These are phyloP conservation scores for Penicillium paneum DNA, from an alignment of 2,329 filamentous ascomycete species.

Conservation along the genomic window DNA sequence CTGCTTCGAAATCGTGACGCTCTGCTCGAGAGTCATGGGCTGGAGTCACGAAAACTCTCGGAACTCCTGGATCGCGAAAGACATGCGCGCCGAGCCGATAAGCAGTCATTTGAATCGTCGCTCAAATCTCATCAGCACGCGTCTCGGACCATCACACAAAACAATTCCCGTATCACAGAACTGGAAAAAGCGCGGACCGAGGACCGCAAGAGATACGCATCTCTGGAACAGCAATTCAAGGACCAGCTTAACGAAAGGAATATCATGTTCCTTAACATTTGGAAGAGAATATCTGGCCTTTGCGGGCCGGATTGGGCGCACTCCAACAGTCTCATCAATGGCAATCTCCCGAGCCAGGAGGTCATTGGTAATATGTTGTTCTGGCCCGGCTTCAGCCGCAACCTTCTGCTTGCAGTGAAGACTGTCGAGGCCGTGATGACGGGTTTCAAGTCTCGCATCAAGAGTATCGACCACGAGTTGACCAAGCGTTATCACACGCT, in stretches of 20 bases:
- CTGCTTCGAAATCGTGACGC: constrained; percentile 85
- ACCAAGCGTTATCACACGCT: constrained; percentile 85
- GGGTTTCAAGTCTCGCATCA: constrained; percentile 75
- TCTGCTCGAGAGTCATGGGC: constrained; percentile 79
- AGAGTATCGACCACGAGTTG: constrained; percentile 82
- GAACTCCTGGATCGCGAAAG: constrained; percentile 92
- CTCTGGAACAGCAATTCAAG: constrained; percentile 74
- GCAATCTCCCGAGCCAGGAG: constrained; percentile 79
- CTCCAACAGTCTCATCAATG: constrained; percentile 82
- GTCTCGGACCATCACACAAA: constrained; percentile 77
- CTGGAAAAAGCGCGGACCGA: constrained; percentile 75
- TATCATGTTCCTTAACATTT: constrained; percentile 78
- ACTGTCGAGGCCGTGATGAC: constrained; percentile 77
- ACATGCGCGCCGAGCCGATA: constrained; percentile 77
- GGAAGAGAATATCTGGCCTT: constrained; percentile 80
- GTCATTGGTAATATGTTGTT: constrained; percentile 77
- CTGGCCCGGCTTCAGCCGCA: constrained; percentile 79
- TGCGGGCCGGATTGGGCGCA: constrained; percentile 93
- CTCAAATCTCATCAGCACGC: constrained; percentile 85
- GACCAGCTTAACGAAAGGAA: constrained; percentile 90
- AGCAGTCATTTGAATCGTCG: constrained; percentile 80
- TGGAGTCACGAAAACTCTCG: constrained; percentile 79
- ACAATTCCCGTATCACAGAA: constrained; percentile 79
- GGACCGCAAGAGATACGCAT: constrained; percentile 72
- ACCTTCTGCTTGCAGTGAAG: constrained; percentile 81